phyloP scores from a whole-genome alignment of 2,329 filamentous ascomycete genomes.

The Zarea fungicola region DNA sequence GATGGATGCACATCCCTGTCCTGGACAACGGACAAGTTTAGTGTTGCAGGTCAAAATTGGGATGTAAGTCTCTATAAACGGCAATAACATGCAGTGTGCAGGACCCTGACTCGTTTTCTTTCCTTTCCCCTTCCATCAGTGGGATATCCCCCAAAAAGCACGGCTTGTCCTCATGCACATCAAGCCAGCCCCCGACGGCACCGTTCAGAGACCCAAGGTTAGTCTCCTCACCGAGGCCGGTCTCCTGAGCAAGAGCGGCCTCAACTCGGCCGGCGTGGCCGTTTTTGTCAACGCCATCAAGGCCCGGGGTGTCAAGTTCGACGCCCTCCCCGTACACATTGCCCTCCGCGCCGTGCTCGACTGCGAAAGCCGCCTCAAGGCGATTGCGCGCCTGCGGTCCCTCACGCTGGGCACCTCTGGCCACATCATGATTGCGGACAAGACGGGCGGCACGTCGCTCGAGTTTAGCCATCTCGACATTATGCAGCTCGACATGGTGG shows the following conservation, averaged over 20 bases:
- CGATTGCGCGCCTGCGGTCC: not conserved
- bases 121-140: not conserved
- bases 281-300: slow-evolving; percentile 25
- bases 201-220: not conserved
- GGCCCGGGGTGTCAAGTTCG: slow-evolving; percentile 19
- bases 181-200: not conserved
- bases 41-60: not conserved
- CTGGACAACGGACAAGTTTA: not conserved
- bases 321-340: slow-evolving; percentile 4
- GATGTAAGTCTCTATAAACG: not conserved
- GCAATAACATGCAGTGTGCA: not conserved
- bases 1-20: not conserved
- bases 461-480: slow-evolving; percentile 3
- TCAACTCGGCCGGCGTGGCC: slow-evolving; percentile 19
- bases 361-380: not conserved
- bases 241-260: slow-evolving; percentile 5
- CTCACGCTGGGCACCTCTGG: slow-evolving; percentile 1
- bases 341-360: not conserved
- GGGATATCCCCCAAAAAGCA: not conserved
- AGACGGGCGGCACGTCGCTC: not conserved
- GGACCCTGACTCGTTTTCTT: not conserved
- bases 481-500: not conserved
- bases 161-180: not conserved
- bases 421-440: slow-evolving; percentile 3
- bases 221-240: slow-evolving; percentile 1